These are phyloP conservation scores for Penicillium flavigenum DNA, from an alignment of 495 filamentous ascomycete genomes.

Conservation along the genomic window DNA sequence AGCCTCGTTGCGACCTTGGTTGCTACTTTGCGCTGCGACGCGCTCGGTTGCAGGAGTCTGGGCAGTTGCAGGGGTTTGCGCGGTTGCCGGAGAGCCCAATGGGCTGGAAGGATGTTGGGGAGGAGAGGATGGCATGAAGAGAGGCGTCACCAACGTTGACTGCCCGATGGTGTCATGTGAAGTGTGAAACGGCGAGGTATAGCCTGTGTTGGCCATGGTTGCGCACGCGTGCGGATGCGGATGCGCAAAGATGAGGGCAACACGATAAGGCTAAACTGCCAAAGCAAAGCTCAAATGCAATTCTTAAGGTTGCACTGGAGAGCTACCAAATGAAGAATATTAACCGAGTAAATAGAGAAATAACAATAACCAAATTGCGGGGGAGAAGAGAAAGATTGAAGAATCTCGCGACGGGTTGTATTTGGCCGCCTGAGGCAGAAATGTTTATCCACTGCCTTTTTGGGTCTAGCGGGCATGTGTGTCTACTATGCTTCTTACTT, in stretches of 20 bases:
- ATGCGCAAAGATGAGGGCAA: constrained; percentile 13
- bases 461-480: constrained; percentile 19
- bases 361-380: constrained; percentile 24
- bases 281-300: constrained; percentile 2
- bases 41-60: constrained; percentile 30
- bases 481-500: background rate
- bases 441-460: constrained; percentile 33
- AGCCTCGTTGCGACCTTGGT: constrained; percentile 10
- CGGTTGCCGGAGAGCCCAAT: constrained; percentile 25
- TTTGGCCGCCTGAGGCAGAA: constrained; percentile 18
- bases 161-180: constrained; percentile 49
- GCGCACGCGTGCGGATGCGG: constrained; percentile 25
- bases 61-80: constrained; percentile 29
- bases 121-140: constrained; percentile 43
- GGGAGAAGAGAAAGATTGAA: constrained; percentile 9
- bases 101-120: constrained; percentile 24
- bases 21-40: constrained; percentile 12
- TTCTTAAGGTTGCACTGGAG: background rate
- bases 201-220: constrained; percentile 39
- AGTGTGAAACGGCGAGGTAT: constrained; percentile 42
- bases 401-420: constrained; percentile 13
- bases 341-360: background rate
- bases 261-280: background rate
- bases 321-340: background rate
- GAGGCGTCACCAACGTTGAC: constrained; percentile 43